phyloP scores from a whole-genome alignment of 441 rosid genomes.

The Raphanus hybrid region DNA sequence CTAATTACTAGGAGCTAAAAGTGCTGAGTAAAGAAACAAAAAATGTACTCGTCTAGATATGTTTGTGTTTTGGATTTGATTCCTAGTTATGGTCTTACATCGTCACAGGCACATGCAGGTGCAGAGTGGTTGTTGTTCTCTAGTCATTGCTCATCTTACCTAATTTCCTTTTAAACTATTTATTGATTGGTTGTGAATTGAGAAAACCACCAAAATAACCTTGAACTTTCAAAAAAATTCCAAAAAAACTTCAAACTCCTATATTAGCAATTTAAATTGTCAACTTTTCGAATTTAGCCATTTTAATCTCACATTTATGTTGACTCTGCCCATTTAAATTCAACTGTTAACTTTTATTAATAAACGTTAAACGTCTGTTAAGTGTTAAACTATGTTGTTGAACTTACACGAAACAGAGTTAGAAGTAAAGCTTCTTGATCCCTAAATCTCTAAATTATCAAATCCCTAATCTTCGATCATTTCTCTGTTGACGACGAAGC shows the following conservation, averaged over 20 bases:
- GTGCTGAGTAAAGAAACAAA: conserved; percentile 26
- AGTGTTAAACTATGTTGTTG: not conserved
- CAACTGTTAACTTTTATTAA: not conserved
- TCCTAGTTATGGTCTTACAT: conserved; percentile 29
- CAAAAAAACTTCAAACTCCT: not conserved
- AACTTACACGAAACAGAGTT: not conserved
- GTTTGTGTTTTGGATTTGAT: conserved; percentile 30
- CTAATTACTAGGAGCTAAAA: not conserved
- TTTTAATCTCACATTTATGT: not conserved
- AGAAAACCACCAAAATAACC: conserved; percentile 41
- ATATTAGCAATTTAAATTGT: conserved; percentile 16
- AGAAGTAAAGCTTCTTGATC: not conserved
- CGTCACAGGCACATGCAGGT: conserved; percentile 31
- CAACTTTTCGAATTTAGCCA: not conserved
- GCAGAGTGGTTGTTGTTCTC: conserved; percentile 22
- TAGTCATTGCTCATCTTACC: conserved; percentile 32
- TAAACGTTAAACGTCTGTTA: not conserved
- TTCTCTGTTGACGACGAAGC: not conserved
- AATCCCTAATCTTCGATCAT: not conserved
- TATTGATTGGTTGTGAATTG: not conserved
- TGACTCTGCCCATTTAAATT: not conserved
- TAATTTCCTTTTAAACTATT: conserved; percentile 14
- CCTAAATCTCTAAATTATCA: not conserved
- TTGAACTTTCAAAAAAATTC: not conserved
- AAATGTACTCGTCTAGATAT: conserved; percentile 4